phyloP scores from a whole-genome alignment of 2,329 filamentous ascomycete genomes.

The Aureobasidium sp. region DNA sequence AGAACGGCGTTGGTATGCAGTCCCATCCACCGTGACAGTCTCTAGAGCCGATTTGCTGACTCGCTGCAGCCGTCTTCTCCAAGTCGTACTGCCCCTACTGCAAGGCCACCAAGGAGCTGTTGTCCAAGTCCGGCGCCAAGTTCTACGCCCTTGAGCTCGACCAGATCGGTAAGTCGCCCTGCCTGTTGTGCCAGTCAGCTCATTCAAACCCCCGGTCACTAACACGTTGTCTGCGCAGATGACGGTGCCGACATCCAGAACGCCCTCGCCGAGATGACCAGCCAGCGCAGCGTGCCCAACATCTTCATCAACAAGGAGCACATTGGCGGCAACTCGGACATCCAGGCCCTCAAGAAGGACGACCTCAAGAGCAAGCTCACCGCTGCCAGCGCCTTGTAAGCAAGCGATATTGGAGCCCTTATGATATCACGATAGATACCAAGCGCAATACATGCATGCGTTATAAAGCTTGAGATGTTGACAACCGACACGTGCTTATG shows the following conservation, averaged over 20 bases:
- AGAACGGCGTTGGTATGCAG: slow-evolving; percentile 72
- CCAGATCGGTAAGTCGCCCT: slow-evolving; percentile 58
- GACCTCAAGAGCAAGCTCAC: slow-evolving; percentile 18
- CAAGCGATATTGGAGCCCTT: background rate
- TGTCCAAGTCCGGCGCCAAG: slow-evolving; percentile 64
- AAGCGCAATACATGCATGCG: slow-evolving; percentile 5
- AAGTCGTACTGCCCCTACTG: slow-evolving; percentile 98
- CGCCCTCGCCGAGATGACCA: slow-evolving; percentile 70
- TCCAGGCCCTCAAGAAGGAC: slow-evolving; percentile 48
- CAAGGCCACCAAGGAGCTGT: slow-evolving; percentile 65
- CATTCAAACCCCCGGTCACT: background rate
- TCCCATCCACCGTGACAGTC: background rate
- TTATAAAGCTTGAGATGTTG: background rate
- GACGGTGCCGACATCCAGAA: slow-evolving; percentile 79
- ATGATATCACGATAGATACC: slow-evolving; percentile 13
- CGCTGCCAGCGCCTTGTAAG: slow-evolving; percentile 8
- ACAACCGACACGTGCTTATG: background rate
- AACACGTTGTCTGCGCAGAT: slow-evolving; percentile 42
- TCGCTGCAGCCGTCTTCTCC: slow-evolving; percentile 72
- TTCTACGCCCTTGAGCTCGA: slow-evolving; percentile 77
- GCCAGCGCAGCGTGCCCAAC: slow-evolving; percentile 89
- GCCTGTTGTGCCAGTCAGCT: background rate
- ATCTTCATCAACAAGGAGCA: slow-evolving; percentile 87
- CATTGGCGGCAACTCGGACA: slow-evolving; percentile 92
- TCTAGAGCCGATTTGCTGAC: background rate